A percentile compares a stretch with the other conserved stretches of the same genome.
These are phyloP conservation scores for Termitomyces bulborhizus DNA, from an alignment of 768 basidiomycete species.

Conservation along the genomic window DNA sequence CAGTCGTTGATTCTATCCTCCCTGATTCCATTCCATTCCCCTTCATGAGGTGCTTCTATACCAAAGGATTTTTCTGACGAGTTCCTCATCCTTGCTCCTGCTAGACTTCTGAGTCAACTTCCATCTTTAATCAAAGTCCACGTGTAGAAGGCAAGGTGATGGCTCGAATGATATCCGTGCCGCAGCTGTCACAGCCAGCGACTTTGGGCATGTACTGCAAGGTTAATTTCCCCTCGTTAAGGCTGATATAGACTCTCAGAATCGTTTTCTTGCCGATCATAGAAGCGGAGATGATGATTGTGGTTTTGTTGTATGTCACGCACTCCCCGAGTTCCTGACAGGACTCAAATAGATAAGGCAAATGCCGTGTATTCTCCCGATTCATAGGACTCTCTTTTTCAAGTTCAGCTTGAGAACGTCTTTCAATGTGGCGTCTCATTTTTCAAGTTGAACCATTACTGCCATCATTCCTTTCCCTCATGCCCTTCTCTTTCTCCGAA, in stretches of 20 bases:
- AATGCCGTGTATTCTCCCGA: neutral
- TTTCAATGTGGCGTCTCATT: conserved; percentile 5
- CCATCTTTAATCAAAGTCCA: neutral
- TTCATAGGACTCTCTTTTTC: conserved; percentile 1
- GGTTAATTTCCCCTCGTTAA: neutral
- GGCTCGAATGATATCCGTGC: neutral
- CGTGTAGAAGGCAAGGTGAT: neutral
- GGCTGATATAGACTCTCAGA: neutral
- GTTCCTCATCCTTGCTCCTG: neutral
- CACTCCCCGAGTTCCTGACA: neutral
- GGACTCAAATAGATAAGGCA: neutral
- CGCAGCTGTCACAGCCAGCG: neutral
- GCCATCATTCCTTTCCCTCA: neutral
- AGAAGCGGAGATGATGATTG: neutral
- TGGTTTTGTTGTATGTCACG: conserved; percentile 1
- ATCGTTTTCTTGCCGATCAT: neutral
- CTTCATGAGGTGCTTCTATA: neutral
- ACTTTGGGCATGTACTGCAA: neutral
- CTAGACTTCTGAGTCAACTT: neutral
- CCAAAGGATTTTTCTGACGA: neutral
- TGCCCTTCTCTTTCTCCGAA: conserved; percentile 7
- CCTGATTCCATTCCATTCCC: neutral
- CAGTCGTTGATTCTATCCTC: neutral
- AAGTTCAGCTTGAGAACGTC: neutral
- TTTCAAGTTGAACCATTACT: conserved; percentile 1